Evolutionary conservation across 2,329 filamentous ascomycete species (phyloP), one percentile per base, ranked within the genome.

Genomic region (Aspergillus brunneoviolaceus): DNA sequence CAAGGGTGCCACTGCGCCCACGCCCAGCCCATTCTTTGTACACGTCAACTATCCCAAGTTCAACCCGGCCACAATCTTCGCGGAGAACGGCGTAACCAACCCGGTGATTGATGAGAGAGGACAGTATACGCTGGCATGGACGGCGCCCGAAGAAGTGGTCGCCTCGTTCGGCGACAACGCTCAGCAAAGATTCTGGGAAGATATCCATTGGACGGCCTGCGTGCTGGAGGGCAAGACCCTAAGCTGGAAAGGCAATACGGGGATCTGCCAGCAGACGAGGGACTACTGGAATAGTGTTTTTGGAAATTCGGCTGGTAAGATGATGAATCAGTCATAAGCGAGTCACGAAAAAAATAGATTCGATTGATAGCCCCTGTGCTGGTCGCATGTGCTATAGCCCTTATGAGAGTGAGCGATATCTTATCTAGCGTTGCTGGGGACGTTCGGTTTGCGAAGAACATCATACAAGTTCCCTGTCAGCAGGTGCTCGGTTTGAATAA

Each of bases 11-110:
- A 73, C 64, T 4, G 68, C 63, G 10, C 63, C 65, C 0, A 61
- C 69, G 0, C 72, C 75, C 3, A 62, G 65, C 5, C 74, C 76
- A 0, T 76, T 71, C 47, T 75, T 75, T 45, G 60, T 76, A 11
- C 74, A 76, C 53, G 69, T 72, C 60, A 51, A 70, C 64, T 21
- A 71, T 16, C 64, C 64, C 14, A 51, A 76, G 49, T 70, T 77
- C 39, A 72, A 76, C 48, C 72, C 74, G 0, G 63, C 63, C 21
- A 62, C 64, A 14, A 64, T 76, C 35, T 79, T 79, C 61, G 4
- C 42, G 14, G 53, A 55, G 16, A 19, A 45, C 1, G 27, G 27
- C 10, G 42, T 29, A 6, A 45, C 49, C 7, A 50, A 67, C 2
- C 58, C 74, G 2, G 65, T 72, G 31, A 69, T 68, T 1, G 54